Evolutionary conservation across 768 basidiomycete genomes (phyloP), one percentile per base, ranked within the genome.

Genomic region (Leucocoprinus sp.): DNA sequence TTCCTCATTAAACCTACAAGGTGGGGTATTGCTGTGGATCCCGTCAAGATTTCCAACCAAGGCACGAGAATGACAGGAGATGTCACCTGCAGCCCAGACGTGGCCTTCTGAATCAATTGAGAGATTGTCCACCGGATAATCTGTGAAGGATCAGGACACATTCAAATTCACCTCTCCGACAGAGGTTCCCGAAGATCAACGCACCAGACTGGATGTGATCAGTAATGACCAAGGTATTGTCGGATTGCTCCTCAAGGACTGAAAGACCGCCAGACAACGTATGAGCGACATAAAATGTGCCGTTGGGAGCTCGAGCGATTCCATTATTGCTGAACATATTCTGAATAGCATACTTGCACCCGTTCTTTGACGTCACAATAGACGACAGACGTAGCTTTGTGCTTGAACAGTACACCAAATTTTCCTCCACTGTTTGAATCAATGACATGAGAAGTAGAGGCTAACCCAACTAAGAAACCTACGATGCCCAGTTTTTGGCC

Each of bases 241-340:
- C 80, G 2, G 63, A 60, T 54, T 81, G 78, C 42, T 64, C 60
- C 52, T 86, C 78, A 17, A 85, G 63, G 37, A 83, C 63, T 28
- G 57, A 67, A 22, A 87, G 53, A 8, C 58, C 62, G 2, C 78
- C 79, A 1, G 52, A 50, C n/a, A 67, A 34, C 9, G 58, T 57
- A 49, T 70, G 74, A 3, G 67, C 71, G 17, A 84, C 75, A 55
- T 84, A 87, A 50, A 84, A 63, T 0, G 79, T 80, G n/a, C 75
- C 79, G 49, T 84, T 80, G 8, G 61, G 55, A 8, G 72, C 74
- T 23, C 63, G 63, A 5, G 69, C 68, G 41, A 85, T 83, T 4
- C 86, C 86, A 54, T 87, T 88, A 50, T 65, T 72, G 40, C 64
- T 68, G 37, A 59, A 64, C 44, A 84, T 57, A n/a, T 70, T 66